phyloP scores from a whole-genome alignment of 768 basidiomycete species.

The Scleroderma bovista region DNA sequence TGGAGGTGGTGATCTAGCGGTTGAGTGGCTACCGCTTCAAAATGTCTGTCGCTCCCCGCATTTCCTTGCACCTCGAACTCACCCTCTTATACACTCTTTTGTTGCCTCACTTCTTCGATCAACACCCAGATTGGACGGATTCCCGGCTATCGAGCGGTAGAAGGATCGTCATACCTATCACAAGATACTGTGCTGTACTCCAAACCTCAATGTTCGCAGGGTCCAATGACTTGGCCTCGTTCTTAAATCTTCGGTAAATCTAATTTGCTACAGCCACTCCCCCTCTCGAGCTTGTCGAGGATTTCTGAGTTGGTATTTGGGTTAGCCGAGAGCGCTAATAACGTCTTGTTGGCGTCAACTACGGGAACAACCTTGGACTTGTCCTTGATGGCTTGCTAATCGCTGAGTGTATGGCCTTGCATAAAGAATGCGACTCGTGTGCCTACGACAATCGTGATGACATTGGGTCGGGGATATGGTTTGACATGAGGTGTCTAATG shows the following conservation, averaged over 20 bases:
- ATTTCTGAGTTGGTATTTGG: conserved; percentile 2
- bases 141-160: no score
- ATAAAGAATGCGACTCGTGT: conserved; percentile 3
- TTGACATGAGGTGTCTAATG: not conserved
- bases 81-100: conserved; percentile 47
- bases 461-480: conserved; percentile 12
- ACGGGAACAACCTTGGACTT: conserved; percentile 84
- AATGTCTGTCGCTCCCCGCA: conserved; percentile 44
- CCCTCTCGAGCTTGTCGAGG: conserved; percentile 59
- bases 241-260: conserved; percentile 73
- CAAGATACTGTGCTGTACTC: conserved; percentile 73
- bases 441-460: conserved; percentile 11
- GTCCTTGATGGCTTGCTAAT: conserved; percentile 25
- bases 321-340: not conserved
- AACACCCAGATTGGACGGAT: no score
- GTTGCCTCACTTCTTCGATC: conserved; percentile 61
- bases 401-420: conserved; percentile 3
- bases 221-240: conserved; percentile 60
- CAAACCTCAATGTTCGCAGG: conserved; percentile 80
- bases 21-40: conserved; percentile 71
- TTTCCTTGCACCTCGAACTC: not conserved
- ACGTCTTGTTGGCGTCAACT: conserved; percentile 71
- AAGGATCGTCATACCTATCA: no score
- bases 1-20: conserved; percentile 60
- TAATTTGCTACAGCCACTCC: conserved; percentile 85